Percentiles rank a stretch among this genome's conserved stretches.
phyloP scores from a whole-genome alignment of 768 basidiomycete genomes.

The Infundibulicybe gibba region DNA sequence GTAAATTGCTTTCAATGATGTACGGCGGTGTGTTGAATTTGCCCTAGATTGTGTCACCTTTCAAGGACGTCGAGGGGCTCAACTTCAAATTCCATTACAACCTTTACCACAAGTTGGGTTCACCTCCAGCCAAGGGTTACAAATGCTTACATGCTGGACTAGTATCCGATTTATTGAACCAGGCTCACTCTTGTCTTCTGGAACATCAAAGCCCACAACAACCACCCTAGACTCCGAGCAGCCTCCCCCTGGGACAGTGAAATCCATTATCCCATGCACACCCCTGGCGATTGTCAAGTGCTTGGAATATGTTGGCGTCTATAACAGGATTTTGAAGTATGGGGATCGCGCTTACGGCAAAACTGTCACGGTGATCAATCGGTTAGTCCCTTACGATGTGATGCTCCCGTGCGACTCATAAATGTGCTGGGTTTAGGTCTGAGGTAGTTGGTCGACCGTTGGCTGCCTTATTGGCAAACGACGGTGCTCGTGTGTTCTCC shows the following conservation, averaged over 20 bases:
- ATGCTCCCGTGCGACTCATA: neutral
- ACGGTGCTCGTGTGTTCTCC: slow-evolving; percentile 93
- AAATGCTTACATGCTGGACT: slow-evolving; percentile 3
- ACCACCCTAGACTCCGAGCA: slow-evolving; percentile 45
- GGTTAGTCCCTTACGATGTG: slow-evolving; percentile 39
- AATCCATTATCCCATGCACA: slow-evolving; percentile 96
- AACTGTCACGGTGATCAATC: slow-evolving; percentile 91
- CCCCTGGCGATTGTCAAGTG: slow-evolving; percentile 96
- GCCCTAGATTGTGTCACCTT: slow-evolving; percentile 81
- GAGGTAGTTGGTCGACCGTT: slow-evolving; percentile 97
- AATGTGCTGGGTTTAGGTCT: slow-evolving; percentile 48
- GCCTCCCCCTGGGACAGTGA: slow-evolving; percentile 83
- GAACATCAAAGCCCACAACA: slow-evolving; percentile 33
- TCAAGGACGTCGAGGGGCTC: slow-evolving; percentile 97
- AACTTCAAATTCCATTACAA: slow-evolving; percentile 96
- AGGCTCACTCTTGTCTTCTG: slow-evolving; percentile 53
- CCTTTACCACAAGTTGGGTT: slow-evolving; percentile 85
- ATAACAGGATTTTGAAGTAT: slow-evolving; percentile 89
- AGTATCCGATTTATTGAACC: slow-evolving; percentile 94
- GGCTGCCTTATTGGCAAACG: slow-evolving; percentile 94
- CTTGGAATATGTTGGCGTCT: slow-evolving; percentile 86
- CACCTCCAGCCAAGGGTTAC: neutral
- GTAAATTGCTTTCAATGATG: slow-evolving; percentile 25
- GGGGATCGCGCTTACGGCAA: slow-evolving; percentile 94
- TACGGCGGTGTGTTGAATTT: slow-evolving; percentile 1